Base-by-base conservation (phyloP, 2,329 filamentous ascomycete species). In the Xylaria sp. region DNA sequence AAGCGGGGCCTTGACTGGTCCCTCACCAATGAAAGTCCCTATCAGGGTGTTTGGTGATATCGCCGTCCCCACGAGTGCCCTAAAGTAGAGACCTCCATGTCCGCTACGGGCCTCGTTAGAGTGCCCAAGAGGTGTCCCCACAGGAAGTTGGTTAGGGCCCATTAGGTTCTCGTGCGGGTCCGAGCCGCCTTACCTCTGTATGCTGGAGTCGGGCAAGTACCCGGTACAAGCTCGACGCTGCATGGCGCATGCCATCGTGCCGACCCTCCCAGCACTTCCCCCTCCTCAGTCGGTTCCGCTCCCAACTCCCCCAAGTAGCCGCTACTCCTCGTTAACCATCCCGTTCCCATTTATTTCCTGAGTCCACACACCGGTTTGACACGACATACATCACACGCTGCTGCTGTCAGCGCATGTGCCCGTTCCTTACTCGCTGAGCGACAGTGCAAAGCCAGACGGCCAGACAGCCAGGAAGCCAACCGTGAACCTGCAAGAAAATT, bases 351-450 rank as follows among this genome's bases (percentile, higher is more conserved):
- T 52, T 58, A 60, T 62, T 62, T 64, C 62, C 57, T 61, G 61
- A 59, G 54, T 54, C 52, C 52, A 58, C 52, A 51, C 52, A 57
- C 57, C 44, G 53, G 50, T 49, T 64, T 64, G 60, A 62, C 62
- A 62, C 60, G 62, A 62, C 62, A 51, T 51, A 51, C 49, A 64
- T 62, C 60, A 60, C 60, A 58, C 59, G 51, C 49, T 51, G 58
- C 58, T 55, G 55, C 46, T 60, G 61, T 63, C 56, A 60, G 62
- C 52, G 59, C 62, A 63, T 63, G 59, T 63, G 59, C 62, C 59
- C 42, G 10, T 59, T 60, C 58, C 59, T 62, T 64, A 64, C 62
- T 64, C 62, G 62, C 60, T 64, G 60, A 58, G 57, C 62, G 37
- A 56, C 42, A 47, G 58, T 55, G 57, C 60, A 34, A 52, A 35